Evolutionary conservation across 2,329 filamentous ascomycete species (phyloP).

Genomic region (Botrytis pseudocinerea): DNA sequence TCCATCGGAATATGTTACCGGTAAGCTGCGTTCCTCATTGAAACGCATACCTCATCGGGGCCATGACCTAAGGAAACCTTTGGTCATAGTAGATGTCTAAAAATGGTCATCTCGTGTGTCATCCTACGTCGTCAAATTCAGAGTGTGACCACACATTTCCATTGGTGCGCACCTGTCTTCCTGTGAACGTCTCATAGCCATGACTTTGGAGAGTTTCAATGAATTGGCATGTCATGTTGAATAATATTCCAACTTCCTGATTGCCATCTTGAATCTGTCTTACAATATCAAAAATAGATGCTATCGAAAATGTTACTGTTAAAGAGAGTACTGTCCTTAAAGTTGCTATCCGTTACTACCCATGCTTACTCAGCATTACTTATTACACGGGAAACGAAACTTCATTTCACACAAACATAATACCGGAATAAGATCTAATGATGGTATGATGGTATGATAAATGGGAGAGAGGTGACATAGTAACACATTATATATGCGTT

Average conservation of each 20-base stretch:
- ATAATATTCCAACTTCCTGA: background rate
- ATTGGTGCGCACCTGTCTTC: background rate
- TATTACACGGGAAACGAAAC: background rate
- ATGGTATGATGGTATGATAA: background rate
- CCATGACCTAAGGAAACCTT: background rate
- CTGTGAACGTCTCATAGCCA: background rate
- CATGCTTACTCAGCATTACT: background rate
- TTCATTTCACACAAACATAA: background rate
- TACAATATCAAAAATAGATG: background rate
- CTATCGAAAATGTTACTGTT: background rate
- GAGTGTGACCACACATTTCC: background rate
- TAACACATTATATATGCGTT: background rate
- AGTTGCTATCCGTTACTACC: background rate
- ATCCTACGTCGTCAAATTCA: background rate
- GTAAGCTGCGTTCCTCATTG: background rate
- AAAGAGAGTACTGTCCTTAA: background rate
- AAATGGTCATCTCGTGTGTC: background rate
- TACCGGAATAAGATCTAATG: background rate
- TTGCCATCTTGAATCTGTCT: background rate
- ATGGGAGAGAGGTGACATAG: background rate
- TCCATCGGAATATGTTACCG: background rate
- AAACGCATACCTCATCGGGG: rapidly evolving
- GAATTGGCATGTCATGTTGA: background rate
- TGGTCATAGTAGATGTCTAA: background rate
- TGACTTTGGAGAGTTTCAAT: background rate